These are phyloP conservation scores for Phalaenopsis hybrid DNA, from an alignment of 116 monocot species.

Conservation along the genomic window DNA sequence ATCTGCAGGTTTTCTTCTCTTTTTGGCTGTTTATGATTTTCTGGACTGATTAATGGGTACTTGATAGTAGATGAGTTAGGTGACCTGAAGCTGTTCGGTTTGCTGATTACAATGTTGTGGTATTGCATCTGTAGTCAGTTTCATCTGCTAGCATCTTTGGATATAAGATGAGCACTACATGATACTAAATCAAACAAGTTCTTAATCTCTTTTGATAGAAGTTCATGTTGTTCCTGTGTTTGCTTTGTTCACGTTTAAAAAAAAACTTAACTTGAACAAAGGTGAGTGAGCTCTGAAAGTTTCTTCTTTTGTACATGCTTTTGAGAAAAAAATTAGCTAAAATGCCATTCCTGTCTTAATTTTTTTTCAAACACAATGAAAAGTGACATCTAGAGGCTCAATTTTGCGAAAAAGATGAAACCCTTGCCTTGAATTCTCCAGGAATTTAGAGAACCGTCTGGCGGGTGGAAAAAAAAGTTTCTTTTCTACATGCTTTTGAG, in stretches of 20 bases:
- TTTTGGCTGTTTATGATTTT: not conserved
- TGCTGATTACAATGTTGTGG: not conserved
- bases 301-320: no score
- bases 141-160: not conserved
- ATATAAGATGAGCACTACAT: not conserved
- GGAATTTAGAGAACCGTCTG: no score
- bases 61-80: not conserved
- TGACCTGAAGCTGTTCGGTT: not conserved
- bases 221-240: not conserved
- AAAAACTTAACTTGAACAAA: not conserved
- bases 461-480: not conserved
- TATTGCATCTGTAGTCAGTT: not conserved
- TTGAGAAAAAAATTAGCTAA: no score
- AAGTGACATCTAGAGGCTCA: no score
- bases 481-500: not conserved
- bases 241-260: not conserved
- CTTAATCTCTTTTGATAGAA: not conserved
- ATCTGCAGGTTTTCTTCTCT: slow-evolving; percentile 62
- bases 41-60: not conserved
- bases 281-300: not conserved
- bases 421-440: no score
- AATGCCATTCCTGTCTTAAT: no score
- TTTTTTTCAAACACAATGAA: no score
- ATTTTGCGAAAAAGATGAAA: no score
- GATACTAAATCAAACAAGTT: not conserved